Evolutionary conservation across 140 eudicot genomes (phyloP).

Genomic region (Flaveria floridana): DNA sequence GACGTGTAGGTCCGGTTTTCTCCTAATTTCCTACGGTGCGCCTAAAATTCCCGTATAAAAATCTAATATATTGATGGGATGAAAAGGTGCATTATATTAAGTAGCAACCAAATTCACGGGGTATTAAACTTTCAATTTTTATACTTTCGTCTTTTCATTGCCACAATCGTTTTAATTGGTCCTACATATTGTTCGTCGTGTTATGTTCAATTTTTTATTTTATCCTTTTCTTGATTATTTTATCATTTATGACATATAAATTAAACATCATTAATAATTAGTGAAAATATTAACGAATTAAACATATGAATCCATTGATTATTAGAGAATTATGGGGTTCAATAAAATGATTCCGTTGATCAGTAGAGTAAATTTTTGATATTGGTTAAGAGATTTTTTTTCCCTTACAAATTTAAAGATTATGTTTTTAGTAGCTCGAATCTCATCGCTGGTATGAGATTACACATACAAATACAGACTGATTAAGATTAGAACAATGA

Average conservation of each 20-base stretch:
- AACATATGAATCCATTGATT: too few relatives aligned
- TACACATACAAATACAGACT: neutral
- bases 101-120: neutral
- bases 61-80: neutral
- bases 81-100: neutral
- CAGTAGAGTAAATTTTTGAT: too few relatives aligned
- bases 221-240: neutral
- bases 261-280: neutral
- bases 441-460: neutral
- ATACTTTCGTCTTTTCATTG: neutral
- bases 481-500: neutral
- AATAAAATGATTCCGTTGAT: too few relatives aligned
- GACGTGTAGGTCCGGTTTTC: too few relatives aligned
- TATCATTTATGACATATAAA: neutral
- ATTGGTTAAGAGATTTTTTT: neutral
- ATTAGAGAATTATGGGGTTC: too few relatives aligned
- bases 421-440: neutral
- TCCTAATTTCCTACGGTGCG: too few relatives aligned
- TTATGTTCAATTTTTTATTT: neutral
- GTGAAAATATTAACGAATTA: neutral
- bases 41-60: neutral
- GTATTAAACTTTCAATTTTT: neutral
- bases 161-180: neutral
- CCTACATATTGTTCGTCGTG: conserved; percentile 1
- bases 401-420: neutral